Conservation (phyloP, 2,329 filamentous ascomycete species). For the Alternaria gansuensis region DNA sequence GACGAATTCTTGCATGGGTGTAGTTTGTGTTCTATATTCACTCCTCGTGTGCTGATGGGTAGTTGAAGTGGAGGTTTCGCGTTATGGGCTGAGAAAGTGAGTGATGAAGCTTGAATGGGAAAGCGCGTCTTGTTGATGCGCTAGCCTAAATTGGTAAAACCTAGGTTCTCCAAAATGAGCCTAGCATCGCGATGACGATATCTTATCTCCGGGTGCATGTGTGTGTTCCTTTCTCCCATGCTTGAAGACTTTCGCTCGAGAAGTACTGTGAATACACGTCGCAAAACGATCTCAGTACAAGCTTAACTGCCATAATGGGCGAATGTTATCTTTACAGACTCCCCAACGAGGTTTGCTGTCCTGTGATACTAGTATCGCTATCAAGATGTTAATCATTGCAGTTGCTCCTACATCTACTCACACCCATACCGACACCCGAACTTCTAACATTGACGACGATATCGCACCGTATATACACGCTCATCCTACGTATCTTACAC, state of each 20-base stretch:
- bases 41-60: background rate
- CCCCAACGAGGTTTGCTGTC: slow-evolving; percentile 48
- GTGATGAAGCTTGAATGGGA: slow-evolving; percentile 35
- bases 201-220: slow-evolving; percentile 35
- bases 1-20: slow-evolving; percentile 35
- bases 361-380: background rate
- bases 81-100: slow-evolving; percentile 26
- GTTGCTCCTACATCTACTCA: slow-evolving; percentile 57
- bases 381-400: slow-evolving; percentile 32
- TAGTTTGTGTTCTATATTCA: background rate
- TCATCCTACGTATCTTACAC: slow-evolving; percentile 71
- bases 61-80: slow-evolving; percentile 1
- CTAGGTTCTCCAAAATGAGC: slow-evolving; percentile 16
- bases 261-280: slow-evolving; percentile 1
- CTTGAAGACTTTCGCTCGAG: slow-evolving; percentile 8
- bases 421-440: slow-evolving; percentile 52
- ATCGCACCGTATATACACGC: slow-evolving; percentile 69
- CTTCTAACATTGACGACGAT: slow-evolving; percentile 65
- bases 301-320: slow-evolving; percentile 26
- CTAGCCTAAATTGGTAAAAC: slow-evolving; percentile 31
- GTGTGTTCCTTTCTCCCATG: slow-evolving; percentile 26
- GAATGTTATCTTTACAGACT: slow-evolving; percentile 48
- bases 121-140: slow-evolving; percentile 35
- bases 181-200: slow-evolving; percentile 40
- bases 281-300: background rate